Percentiles rank a stretch among this genome's conserved stretches.
Conservation (phyloP, 805 yeast species). For the Saturnispora dispora region DNA sequence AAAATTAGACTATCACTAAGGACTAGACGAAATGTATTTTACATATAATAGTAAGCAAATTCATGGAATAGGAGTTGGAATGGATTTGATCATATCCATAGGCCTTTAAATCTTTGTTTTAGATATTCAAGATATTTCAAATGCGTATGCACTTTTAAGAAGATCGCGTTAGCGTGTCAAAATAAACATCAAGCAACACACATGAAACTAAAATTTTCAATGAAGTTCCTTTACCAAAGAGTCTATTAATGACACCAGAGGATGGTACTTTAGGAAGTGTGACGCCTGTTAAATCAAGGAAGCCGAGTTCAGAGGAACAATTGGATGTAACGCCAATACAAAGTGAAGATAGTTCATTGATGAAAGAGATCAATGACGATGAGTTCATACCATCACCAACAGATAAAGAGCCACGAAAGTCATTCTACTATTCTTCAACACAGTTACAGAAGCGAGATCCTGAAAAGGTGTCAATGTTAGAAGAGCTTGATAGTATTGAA, state of each 20-base stretch:
- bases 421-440: constrained; percentile 25
- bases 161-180: neutral
- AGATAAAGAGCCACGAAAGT: constrained; percentile 19
- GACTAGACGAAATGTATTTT: no score
- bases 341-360: neutral
- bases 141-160: neutral
- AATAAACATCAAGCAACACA: neutral
- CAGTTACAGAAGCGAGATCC: constrained; percentile 9
- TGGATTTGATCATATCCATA: no score
- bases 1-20: no score
- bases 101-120: no score
- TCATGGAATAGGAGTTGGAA: no score
- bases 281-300: neutral
- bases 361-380: constrained; percentile 5
- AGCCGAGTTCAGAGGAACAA: neutral
- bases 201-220: neutral
- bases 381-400: constrained; percentile 11
- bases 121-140: no score
- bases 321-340: neutral
- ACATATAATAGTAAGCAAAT: no score
- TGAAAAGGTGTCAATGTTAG: constrained; percentile 13
- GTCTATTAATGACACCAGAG: neutral
- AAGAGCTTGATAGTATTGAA: constrained; percentile 57
- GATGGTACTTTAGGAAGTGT: neutral
- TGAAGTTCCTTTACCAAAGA: neutral